Evolutionary conservation across 148 eudicot species (phyloP).

Genomic region (Vaccinium myrtillus): DNA sequence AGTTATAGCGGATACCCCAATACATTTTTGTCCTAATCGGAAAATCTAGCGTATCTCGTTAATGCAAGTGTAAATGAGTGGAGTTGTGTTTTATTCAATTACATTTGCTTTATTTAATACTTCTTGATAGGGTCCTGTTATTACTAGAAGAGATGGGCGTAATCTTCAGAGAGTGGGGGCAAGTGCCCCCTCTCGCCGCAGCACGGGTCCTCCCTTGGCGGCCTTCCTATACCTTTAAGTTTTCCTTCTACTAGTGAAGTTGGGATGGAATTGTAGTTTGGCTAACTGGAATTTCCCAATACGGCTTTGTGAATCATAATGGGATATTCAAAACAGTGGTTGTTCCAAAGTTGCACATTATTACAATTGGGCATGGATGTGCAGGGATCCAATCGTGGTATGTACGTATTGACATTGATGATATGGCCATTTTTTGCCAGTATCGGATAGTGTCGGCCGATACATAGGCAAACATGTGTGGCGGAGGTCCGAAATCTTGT

Average conservation of each 20-base stretch:
- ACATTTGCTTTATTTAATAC: not conserved
- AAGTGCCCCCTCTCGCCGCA: not conserved
- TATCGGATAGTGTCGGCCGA: not conserved
- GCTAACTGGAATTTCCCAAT: not conserved
- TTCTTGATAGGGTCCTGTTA: not conserved
- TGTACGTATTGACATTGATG: not conserved
- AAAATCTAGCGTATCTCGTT: not conserved
- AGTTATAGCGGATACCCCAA: not conserved
- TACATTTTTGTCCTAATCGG: not conserved
- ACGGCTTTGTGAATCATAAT: not conserved
- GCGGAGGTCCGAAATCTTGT: not conserved
- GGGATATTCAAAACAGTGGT: not conserved
- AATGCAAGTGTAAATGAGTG: slow-evolving; percentile 2
- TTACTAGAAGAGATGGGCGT: not conserved
- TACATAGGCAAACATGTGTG: not conserved
- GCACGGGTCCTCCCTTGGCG: not conserved
- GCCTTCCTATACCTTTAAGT: not conserved
- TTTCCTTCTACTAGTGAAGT: not conserved
- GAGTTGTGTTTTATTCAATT: not conserved
- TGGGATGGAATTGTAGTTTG: not conserved
- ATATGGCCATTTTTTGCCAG: not conserved
- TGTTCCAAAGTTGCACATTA: not conserved
- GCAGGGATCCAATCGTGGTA: not conserved
- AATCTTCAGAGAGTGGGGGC: not conserved
- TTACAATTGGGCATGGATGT: not conserved